Conservation (phyloP, 2,329 filamentous ascomycete genomes). For the Aureobasidium lini region DNA sequence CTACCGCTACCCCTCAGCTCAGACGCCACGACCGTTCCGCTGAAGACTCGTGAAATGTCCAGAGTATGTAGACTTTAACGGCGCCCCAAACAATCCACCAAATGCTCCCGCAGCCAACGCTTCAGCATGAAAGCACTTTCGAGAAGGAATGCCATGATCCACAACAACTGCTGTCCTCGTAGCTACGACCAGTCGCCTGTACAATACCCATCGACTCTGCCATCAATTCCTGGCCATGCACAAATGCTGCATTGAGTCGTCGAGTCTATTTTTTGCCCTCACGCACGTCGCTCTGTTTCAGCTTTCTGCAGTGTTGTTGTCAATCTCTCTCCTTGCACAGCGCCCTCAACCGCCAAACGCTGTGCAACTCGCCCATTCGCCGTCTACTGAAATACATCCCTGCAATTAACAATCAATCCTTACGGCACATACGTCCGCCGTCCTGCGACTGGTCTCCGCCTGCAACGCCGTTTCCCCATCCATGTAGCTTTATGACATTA, state of each 20-base stretch:
- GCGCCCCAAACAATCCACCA: neutral
- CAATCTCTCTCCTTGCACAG: constrained; percentile 11
- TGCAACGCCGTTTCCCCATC: constrained; percentile 5
- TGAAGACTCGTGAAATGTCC: neutral
- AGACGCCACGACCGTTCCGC: neutral
- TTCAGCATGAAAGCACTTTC: neutral
- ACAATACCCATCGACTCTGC: neutral
- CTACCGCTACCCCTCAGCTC: constrained; percentile 9
- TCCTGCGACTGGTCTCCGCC: neutral
- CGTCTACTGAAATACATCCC: neutral
- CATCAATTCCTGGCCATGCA: neutral
- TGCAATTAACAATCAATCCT: constrained; percentile 10
- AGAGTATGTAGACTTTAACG: neutral
- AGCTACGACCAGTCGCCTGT: neutral
- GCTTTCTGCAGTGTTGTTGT: constrained; percentile 5
- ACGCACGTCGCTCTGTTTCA: constrained; percentile 1
- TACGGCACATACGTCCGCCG: constrained; percentile 1
- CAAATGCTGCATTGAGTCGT: neutral
- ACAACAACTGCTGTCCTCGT: neutral
- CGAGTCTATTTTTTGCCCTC: neutral
- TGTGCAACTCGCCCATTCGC: neutral
- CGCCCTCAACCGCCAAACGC: constrained; percentile 6
- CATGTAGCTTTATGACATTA: neutral
- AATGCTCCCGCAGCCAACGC: neutral
- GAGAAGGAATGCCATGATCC: constrained; percentile 9